phyloP scores from a whole-genome alignment of 805 yeast species.

The Starmera caribaea region DNA sequence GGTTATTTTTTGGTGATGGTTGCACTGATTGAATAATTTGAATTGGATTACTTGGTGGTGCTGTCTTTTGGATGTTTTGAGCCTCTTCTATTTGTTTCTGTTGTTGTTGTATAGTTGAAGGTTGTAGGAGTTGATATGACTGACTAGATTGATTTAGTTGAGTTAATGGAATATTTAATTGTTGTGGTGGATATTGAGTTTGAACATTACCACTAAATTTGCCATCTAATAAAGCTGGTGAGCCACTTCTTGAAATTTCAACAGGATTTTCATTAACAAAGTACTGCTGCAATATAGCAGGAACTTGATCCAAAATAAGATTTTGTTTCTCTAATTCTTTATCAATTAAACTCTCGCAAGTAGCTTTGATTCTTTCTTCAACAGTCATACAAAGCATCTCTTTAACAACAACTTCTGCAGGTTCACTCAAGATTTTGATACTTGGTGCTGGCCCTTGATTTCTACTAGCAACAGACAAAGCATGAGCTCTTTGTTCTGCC shows the following conservation, averaged over 20 bases:
- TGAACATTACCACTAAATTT: background rate
- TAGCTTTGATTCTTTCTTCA: slow-evolving; percentile 1
- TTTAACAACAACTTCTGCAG: slow-evolving; percentile 28
- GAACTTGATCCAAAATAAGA: too few species aligned
- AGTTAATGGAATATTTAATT: slow-evolving; percentile 12
- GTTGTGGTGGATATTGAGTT: background rate
- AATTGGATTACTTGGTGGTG: too few species aligned
- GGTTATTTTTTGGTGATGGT: too few species aligned
- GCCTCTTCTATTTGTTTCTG: slow-evolving; percentile 7
- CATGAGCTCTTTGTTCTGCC: slow-evolving; percentile 34
- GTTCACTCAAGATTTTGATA: slow-evolving; percentile 36
- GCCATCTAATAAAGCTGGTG: too few species aligned
- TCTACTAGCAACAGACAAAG: slow-evolving; percentile 31
- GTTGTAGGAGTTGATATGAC: slow-evolving; percentile 5
- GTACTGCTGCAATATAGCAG: too few species aligned
- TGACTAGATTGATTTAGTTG: slow-evolving; percentile 4
- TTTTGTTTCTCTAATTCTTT: too few species aligned
- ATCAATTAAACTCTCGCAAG: background rate
- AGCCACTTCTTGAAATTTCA: slow-evolving; percentile 1
- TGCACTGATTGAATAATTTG: too few species aligned
- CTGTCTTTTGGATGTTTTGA: slow-evolving; percentile 1
- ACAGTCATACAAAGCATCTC: slow-evolving; percentile 19
- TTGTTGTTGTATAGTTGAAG: slow-evolving; percentile 8
- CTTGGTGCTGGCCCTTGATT: slow-evolving; percentile 36
- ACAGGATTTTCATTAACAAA: too few species aligned